A percentile compares a stretch with the other conserved stretches of the same genome.
Conservation (phyloP, 169 alveolate species). For the Theileria sp. region DNA sequence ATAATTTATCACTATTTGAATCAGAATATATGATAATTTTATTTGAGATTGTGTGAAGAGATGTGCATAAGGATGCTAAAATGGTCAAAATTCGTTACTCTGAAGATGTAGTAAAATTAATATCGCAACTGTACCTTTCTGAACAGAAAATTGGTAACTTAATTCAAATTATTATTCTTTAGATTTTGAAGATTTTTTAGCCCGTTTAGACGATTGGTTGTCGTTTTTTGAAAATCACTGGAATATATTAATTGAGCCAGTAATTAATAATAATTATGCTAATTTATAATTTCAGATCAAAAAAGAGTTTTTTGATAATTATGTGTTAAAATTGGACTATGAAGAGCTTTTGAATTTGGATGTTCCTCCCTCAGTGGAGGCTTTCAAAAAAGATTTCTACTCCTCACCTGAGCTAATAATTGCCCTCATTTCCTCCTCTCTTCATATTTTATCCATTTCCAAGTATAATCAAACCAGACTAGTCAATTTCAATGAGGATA, state of each 20-base stretch:
- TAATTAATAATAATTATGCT: not conserved
- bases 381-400: conserved; percentile 22
- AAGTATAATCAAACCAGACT: not conserved
- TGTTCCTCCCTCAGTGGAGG: conserved; percentile 38
- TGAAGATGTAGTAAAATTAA: conserved; percentile 4
- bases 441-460: conserved; percentile 10
- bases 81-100: conserved; percentile 3
- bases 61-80: not conserved
- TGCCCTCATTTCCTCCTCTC: conserved; percentile 30
- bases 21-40: not conserved
- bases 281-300: conserved; percentile 1
- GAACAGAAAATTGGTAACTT: not conserved
- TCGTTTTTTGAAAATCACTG: conserved; percentile 23
- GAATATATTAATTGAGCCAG: conserved; percentile 14
- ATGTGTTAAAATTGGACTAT: conserved; percentile 24
- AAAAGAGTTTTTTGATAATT: conserved; percentile 22
- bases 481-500: not conserved
- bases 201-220: conserved; percentile 48
- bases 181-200: conserved; percentile 16
- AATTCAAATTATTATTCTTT: not conserved
- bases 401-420: conserved; percentile 32
- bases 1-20: not conserved
- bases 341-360: conserved; percentile 1
- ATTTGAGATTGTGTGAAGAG: not conserved
- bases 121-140: conserved; percentile 16